A percentile compares a stretch with the other conserved stretches of the same genome.
These are phyloP conservation scores for Trichophaea hybrida DNA, from an alignment of 2,329 filamentous ascomycete species.

Conservation along the genomic window DNA sequence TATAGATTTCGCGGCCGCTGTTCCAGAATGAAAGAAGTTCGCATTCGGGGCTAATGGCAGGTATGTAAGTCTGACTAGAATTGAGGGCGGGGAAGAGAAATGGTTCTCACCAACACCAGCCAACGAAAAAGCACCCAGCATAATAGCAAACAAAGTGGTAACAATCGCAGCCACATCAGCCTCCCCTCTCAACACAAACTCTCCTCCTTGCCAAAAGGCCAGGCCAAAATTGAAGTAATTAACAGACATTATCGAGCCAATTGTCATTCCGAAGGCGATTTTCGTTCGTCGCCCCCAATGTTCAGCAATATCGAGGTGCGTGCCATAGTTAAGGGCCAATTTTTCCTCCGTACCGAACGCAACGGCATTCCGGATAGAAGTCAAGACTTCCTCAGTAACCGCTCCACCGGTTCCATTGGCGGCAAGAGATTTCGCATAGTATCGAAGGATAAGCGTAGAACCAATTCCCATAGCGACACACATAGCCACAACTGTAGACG, in stretches of 20 bases:
- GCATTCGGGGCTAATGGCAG: slow-evolving; percentile 36
- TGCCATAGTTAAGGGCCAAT: slow-evolving; percentile 40
- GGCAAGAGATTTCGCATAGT: slow-evolving; percentile 31
- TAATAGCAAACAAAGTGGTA: slow-evolving; percentile 51
- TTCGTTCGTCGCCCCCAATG: slow-evolving; percentile 34
- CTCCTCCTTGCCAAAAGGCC: slow-evolving; percentile 53
- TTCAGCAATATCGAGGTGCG: slow-evolving; percentile 41
- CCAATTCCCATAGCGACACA: slow-evolving; percentile 30
- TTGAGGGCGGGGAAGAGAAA: slow-evolving; percentile 30
- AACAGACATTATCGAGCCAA: slow-evolving; percentile 52
- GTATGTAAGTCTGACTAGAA: background rate
- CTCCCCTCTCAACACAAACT: slow-evolving; percentile 32
- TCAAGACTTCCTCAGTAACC: slow-evolving; percentile 35
- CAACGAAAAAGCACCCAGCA: slow-evolving; percentile 46
- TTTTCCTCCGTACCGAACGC: slow-evolving; percentile 39
- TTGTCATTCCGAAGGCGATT: slow-evolving; percentile 42
- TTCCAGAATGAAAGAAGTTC: slow-evolving; percentile 30
- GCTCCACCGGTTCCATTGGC: slow-evolving; percentile 40
- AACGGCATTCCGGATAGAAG: slow-evolving; percentile 38
- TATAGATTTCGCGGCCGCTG: background rate
- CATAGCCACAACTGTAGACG: slow-evolving; percentile 37
- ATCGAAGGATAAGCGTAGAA: slow-evolving; percentile 33
- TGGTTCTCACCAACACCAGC: slow-evolving; percentile 43
- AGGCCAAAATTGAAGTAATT: slow-evolving; percentile 52
- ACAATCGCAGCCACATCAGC: slow-evolving; percentile 37